Evolutionary conservation across 345 rosid species (phyloP).

Genomic region (Eucalyptus globulus): DNA sequence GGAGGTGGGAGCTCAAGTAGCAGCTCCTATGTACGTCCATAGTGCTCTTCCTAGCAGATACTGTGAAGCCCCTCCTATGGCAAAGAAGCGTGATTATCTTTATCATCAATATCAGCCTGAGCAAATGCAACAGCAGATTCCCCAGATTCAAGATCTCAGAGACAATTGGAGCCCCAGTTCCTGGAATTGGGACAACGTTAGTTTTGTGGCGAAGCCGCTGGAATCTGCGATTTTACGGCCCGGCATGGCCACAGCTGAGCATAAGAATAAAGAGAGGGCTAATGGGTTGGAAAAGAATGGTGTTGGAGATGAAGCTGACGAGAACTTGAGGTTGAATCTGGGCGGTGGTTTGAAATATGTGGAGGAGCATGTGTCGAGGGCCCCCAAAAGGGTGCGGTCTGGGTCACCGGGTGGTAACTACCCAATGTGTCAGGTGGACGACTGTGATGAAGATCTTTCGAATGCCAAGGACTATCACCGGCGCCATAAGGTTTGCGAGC

Average conservation of each 20-base stretch:
- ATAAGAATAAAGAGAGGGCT: constrained; percentile 1
- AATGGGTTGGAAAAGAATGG: constrained; percentile 1
- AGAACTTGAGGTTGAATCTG: constrained; percentile 61
- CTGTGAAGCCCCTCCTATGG: constrained; percentile 29
- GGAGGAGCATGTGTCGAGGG: constrained; percentile 42
- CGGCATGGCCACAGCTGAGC: constrained; percentile 5
- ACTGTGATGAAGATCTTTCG: constrained; percentile 67
- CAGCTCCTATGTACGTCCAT: constrained; percentile 48
- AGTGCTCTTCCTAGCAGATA: constrained; percentile 28
- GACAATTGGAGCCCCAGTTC: constrained; percentile 60
- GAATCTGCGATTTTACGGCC: constrained; percentile 23
- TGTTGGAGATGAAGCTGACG: constrained; percentile 20
- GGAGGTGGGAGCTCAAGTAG: constrained; percentile 68
- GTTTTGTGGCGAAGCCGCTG: constrained; percentile 53
- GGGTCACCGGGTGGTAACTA: constrained; percentile 65
- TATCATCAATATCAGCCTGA: constrained; percentile 18
- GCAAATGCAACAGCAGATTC: constrained; percentile 2
- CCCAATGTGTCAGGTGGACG: constrained; percentile 86
- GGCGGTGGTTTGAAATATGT: constrained; percentile 34
- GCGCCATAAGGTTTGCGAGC: constrained; percentile 81
- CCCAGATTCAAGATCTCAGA: constrained; percentile 4
- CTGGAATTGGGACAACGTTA: constrained; percentile 78
- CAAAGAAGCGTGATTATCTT: constrained; percentile 55
- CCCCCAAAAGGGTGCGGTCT: constrained; percentile 60
- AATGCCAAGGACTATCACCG: constrained; percentile 86